Conservation (phyloP, 192 early-diverging fungal genomes). For the Linnemannia zychae region DNA sequence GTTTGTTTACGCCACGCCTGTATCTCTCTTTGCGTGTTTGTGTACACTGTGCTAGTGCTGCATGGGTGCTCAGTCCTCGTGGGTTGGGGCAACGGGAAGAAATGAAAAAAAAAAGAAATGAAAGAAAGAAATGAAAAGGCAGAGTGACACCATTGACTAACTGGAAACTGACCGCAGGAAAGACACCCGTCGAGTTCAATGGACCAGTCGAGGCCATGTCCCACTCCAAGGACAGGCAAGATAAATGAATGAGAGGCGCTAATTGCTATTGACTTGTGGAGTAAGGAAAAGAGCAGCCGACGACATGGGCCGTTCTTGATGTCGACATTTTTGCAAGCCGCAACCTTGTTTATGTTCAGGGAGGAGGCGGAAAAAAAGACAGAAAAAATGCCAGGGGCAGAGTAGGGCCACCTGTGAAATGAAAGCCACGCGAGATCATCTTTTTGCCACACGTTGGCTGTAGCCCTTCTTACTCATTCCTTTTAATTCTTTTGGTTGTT, state of each 20-base stretch:
- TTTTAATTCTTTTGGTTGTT: background rate
- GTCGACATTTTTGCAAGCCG: slow-evolving; percentile 1
- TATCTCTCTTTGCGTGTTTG: background rate
- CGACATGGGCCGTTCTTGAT: background rate
- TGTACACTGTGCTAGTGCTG: background rate
- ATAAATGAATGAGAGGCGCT: too few species aligned
- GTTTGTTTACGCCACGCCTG: background rate
- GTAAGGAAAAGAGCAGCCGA: background rate
- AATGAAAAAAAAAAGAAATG: background rate
- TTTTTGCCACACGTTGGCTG: background rate
- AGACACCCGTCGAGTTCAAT: background rate
- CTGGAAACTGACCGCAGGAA: background rate
- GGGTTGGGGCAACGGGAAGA: background rate
- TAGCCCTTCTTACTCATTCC: background rate
- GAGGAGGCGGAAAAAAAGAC: background rate
- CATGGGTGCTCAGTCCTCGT: background rate
- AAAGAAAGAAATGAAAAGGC: too few species aligned
- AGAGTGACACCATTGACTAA: background rate
- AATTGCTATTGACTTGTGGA: background rate
- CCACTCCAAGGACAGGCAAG: background rate
- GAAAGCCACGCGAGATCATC: slow-evolving; percentile 5
- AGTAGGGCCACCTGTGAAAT: background rate
- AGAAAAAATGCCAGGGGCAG: background rate
- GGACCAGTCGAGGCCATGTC: background rate
- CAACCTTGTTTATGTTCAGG: background rate